A percentile compares a stretch with the other conserved stretches of the same genome.
These are phyloP conservation scores for Aspergillus spinulosporus DNA, from an alignment of 2,329 filamentous ascomycete species.

Conservation along the genomic window DNA sequence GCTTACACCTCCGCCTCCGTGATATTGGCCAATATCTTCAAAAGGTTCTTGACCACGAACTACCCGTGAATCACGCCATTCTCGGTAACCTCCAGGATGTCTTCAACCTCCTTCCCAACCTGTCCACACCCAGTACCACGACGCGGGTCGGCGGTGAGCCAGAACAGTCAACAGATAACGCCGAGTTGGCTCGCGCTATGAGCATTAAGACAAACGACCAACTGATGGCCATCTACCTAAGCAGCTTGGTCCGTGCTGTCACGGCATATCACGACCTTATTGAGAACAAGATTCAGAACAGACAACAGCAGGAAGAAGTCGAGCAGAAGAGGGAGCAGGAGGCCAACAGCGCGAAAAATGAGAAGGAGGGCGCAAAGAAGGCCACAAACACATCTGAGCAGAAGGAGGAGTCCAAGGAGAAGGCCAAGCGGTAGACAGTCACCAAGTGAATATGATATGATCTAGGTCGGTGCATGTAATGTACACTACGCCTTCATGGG, in stretches of 20 bases:
- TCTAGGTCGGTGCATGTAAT: slow-evolving; percentile 29
- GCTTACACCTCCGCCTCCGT: slow-evolving; percentile 86
- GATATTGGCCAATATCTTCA: slow-evolving; percentile 95
- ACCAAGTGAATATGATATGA: slow-evolving; percentile 29
- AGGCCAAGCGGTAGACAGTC: slow-evolving; percentile 49
- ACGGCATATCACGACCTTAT: slow-evolving; percentile 99
- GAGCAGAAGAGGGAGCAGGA: slow-evolving; percentile 74
- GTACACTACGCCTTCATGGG: slow-evolving; percentile 25
- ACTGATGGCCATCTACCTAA: slow-evolving; percentile 96
- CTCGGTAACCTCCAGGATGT: slow-evolving; percentile 98
- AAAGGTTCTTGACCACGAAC: slow-evolving; percentile 88
- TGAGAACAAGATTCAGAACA: slow-evolving; percentile 99
- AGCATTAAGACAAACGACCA: slow-evolving; percentile 99
- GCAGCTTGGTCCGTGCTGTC: slow-evolving; percentile 93
- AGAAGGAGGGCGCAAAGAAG: slow-evolving; percentile 58
- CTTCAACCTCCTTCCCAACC: slow-evolving; percentile 96
- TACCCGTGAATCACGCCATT: slow-evolving; percentile 96
- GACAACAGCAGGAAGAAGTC: slow-evolving; percentile 94
- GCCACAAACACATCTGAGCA: slow-evolving; percentile 55
- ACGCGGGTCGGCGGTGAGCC: slow-evolving; percentile 57
- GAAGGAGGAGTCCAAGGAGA: slow-evolving; percentile 59
- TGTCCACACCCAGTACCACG: slow-evolving; percentile 74
- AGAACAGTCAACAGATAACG: slow-evolving; percentile 63
- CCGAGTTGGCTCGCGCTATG: slow-evolving; percentile 93
- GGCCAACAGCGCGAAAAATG: slow-evolving; percentile 65